Evolutionary conservation across 73 alveolate species (phyloP).

Genomic region (Paramecium sonneborni): DNA sequence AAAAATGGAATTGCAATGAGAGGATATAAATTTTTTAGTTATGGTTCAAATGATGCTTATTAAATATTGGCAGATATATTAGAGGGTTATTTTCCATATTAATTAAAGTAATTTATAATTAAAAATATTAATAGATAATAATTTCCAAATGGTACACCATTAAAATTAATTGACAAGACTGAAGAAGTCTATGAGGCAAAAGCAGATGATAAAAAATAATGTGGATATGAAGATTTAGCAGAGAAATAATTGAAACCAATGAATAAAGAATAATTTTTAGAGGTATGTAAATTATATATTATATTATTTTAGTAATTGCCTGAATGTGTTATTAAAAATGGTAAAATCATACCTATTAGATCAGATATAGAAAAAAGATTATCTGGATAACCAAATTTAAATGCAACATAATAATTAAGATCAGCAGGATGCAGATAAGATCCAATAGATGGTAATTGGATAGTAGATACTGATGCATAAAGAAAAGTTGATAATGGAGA

Average conservation of each 20-base stretch:
- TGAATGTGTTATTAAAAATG: slow-evolving; percentile 75
- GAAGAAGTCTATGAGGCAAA: slow-evolving; percentile 65
- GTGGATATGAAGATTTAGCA: slow-evolving; percentile 25
- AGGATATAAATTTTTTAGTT: slow-evolving; percentile 58
- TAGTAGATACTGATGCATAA: slow-evolving; percentile 20
- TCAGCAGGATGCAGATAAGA: slow-evolving; percentile 32
- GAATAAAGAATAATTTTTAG: slow-evolving; percentile 72
- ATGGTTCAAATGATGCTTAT: slow-evolving; percentile 66
- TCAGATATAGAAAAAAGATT: slow-evolving; percentile 79
- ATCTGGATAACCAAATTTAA: slow-evolving; percentile 66
- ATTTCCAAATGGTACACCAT: slow-evolving; percentile 95
- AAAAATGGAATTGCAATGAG: slow-evolving; percentile 62
- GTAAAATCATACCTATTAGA: slow-evolving; percentile 80
- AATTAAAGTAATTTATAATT: slow-evolving; percentile 71
- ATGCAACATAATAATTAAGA: slow-evolving; percentile 48
- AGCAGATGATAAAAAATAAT: slow-evolving; percentile 35
- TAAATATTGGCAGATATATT: slow-evolving; percentile 69
- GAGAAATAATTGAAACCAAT: slow-evolving; percentile 57
- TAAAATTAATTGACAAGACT: slow-evolving; percentile 84
- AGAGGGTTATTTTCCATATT: slow-evolving; percentile 96
- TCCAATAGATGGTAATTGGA: slow-evolving; percentile 52
- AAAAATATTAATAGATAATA: slow-evolving; percentile 50
- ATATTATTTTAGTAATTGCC: slow-evolving; percentile 63
- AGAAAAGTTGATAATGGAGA: slow-evolving; percentile 12
- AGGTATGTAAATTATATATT: not conserved